phyloP scores from a whole-genome alignment of 441 rosid genomes.

The Brassica balearica region DNA sequence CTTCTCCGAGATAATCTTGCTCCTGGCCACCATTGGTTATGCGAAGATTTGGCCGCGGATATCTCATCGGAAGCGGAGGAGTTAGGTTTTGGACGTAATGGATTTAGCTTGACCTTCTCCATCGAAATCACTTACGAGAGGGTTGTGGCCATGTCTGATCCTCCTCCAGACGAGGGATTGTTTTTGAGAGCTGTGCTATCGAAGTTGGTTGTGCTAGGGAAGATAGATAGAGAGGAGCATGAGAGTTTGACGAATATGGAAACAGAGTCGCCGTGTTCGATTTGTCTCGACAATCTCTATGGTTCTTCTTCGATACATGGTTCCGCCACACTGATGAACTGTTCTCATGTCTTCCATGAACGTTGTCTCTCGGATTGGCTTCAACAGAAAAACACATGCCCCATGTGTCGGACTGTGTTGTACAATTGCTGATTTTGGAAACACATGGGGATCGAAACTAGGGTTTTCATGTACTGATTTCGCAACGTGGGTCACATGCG shows the following conservation, averaged over 20 bases:
- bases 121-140: neutral
- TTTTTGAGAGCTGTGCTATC: neutral
- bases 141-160: neutral
- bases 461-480: conserved; percentile 3
- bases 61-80: neutral
- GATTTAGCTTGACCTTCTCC: neutral
- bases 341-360: conserved; percentile 33
- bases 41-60: neutral
- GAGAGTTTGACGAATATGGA: conserved; percentile 16
- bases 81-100: neutral
- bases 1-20: conserved; percentile 4
- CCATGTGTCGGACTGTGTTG: conserved; percentile 30
- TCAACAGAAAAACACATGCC: conserved; percentile 19
- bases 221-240: neutral
- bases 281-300: conserved; percentile 31
- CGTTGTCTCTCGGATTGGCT: conserved; percentile 33
- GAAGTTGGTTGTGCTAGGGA: conserved; percentile 2
- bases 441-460: neutral
- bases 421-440: neutral
- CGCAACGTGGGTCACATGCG: neutral
- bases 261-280: conserved; percentile 24
- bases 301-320: neutral
- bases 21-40: neutral
- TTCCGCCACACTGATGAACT: neutral
- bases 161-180: neutral